Evolutionary conservation across 2,329 filamentous ascomycete genomes (phyloP), one percentile per base, ranked within the genome.

Genomic region (Penicillium sp.): DNA sequence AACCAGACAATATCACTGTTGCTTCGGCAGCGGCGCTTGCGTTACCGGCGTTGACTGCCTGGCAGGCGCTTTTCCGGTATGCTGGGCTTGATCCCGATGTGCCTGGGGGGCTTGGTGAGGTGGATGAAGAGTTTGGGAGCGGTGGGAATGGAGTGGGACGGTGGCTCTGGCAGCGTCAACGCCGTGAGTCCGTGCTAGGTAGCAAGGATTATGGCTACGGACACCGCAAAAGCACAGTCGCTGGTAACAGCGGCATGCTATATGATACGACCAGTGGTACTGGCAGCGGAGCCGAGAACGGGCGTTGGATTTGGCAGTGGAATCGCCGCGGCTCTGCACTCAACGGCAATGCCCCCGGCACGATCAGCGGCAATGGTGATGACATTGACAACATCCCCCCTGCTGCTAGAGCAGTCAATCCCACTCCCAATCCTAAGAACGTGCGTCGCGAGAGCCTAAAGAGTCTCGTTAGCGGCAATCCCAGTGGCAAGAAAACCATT

Each of bases 21-120:
- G 65, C 65, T 5, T 69, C 73, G 50, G 73, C 73, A 2, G 70
- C 72, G 7, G 70, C 75, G 4, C 65, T 78, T 11, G 75, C 76
- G 0, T 60, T 76, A 5, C 70, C 73, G 2, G 71, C 68, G 7
- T 66, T 78, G 51, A 76, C 73, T 31, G 76, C 73, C 10, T 79
- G 75, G 73, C 74, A 78, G 63, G 74, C 72, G 4, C 63, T 78
- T 29, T 77, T 76, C 58, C 64, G 58, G 15, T 69, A 76, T 57
- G 73, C 69, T 6, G 65, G 64, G 3, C 60, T 77, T 43, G 67
- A 74, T 51, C 64, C 66, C n/a, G 63, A 62, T 44, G 45, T 55
- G 2, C 55, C 60, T 16, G 48, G 36, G 1, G 36, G 51, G n/a
- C 27, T 53, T 6, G 33, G 55, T 16, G 52, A 36, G 13, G 50